A percentile compares a stretch with the other conserved stretches of the same genome.
These are phyloP conservation scores for Peronospora belbahrii DNA, from an alignment of 352 stramenopile species.

Conservation along the genomic window DNA sequence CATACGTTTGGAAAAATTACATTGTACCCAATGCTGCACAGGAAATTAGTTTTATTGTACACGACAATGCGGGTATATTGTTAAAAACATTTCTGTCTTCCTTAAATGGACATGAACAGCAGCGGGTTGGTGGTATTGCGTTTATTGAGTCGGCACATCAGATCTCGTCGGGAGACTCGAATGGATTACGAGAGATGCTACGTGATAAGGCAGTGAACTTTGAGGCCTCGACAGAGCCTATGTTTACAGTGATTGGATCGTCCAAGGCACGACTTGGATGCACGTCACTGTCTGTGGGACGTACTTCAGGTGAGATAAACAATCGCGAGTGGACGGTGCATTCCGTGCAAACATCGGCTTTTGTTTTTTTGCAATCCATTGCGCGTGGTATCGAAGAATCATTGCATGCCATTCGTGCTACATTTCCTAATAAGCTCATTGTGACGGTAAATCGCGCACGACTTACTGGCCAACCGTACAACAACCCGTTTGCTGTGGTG, in stretches of 20 bases:
- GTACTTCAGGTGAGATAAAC: conserved; percentile 53
- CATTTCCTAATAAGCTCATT: conserved; percentile 86
- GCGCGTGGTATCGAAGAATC: conserved; percentile 65
- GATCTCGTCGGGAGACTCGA: conserved; percentile 47
- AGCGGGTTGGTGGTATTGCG: conserved; percentile 64
- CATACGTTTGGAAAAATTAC: conserved; percentile 86
- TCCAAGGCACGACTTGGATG: conserved; percentile 67
- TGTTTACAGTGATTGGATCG: conserved; percentile 76
- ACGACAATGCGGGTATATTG: conserved; percentile 59
- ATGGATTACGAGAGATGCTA: conserved; percentile 48
- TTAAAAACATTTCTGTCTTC: conserved; percentile 66
- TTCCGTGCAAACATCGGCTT: conserved; percentile 81
- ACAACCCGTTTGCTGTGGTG: conserved; percentile 79
- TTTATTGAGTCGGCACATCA: conserved; percentile 83
- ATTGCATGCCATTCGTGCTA: conserved; percentile 67
- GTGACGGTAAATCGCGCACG: conserved; percentile 82
- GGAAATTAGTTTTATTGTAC: conserved; percentile 81
- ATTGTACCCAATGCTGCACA: conserved; percentile 70
- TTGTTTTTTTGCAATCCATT: conserved; percentile 82
- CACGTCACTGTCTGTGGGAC: conserved; percentile 69
- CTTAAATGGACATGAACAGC: conserved; percentile 46
- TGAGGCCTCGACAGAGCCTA: conserved; percentile 68
- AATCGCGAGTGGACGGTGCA: conserved; percentile 81
- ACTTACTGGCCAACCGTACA: conserved; percentile 79
- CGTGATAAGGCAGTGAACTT: conserved; percentile 76